Base-by-base conservation (phyloP, 1,284 basidiomycete species). In the Gymnopus androsaceus region DNA sequence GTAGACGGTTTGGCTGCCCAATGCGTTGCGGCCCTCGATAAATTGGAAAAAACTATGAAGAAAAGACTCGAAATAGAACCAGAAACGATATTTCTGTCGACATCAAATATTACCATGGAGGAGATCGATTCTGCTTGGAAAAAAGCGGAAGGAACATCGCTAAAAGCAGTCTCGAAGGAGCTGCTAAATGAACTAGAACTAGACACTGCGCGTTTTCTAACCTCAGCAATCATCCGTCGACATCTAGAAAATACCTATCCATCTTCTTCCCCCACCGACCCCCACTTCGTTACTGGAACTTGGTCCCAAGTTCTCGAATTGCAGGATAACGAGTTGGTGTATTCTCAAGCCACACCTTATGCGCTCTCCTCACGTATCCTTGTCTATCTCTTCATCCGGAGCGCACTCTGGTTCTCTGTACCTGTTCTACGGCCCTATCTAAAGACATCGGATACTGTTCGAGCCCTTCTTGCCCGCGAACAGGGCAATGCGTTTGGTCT, bases 401-500 rank as follows among this genome's bases (percentile, higher is more conserved):
- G 69, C n/a, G 63, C 72, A 36, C 65, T 73, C 23, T 50, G 48
- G 48, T n/a, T 45, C 51, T 55, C 19, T 57, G 54, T 66, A 11
- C 64, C 65, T 3, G 60, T 57, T 23, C 71, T 82, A 9, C 64
- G 63, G 40, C 62, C 61, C 37, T 78, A 75, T 56, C 64, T 78
- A 2, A 62, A 72, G 33, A 76, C 72, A 3, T 71, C 74, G 11
- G 66, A 69, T 19, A 72, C 71, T 45, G 73, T 83, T 25, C 78
- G 85, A 27, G 75, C 71, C 2, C 69, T 84, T 9, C 69, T 87
- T 21, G 75, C 75, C n/a, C 77, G 85, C 19, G 85, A 87, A 59
- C 75, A 78, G 31, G 84, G 84, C 17, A 87, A 87, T 62, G 77
- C 82, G 12, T 87, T 88, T 59, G 85, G 85, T 21, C 76, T 88